Percentiles rank a stretch among this genome's conserved stretches.
phyloP scores from a whole-genome alignment of 345 rosid species.

The Excoecaria agallocha region DNA sequence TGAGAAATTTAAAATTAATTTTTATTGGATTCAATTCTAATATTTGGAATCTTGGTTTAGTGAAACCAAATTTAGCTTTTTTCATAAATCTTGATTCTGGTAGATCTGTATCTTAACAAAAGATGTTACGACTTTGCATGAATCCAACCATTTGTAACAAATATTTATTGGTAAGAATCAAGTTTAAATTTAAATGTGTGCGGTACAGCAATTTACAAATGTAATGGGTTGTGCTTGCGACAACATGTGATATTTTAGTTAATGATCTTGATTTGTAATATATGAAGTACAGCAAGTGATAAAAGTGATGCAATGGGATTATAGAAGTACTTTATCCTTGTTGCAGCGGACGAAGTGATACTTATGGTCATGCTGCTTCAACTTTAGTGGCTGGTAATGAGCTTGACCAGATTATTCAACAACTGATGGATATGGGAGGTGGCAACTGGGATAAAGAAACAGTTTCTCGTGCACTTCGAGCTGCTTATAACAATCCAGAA shows the following conservation, averaged over 20 bases:
- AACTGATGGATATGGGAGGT: conserved; percentile 93
- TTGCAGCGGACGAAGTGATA: conserved; percentile 61
- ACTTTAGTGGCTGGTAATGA: conserved; percentile 67
- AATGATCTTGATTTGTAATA: not conserved
- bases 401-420: conserved; percentile 75
- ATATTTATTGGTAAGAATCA: not conserved
- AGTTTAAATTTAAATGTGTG: too few relatives aligned
- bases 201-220: too few relatives aligned
- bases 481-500: conserved; percentile 97
- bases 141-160: not conserved
- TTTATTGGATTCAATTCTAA: not conserved
- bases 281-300: not conserved
- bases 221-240: not conserved
- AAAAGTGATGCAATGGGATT: not conserved
- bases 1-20: not conserved
- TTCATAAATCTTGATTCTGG: not conserved
- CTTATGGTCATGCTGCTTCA: conserved; percentile 86
- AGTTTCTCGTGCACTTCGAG: conserved; percentile 89
- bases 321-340: conserved; percentile 8
- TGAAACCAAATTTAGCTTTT: not conserved
- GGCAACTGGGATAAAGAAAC: conserved; percentile 97
- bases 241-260: not conserved
- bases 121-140: not conserved
- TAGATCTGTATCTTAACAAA: not conserved
- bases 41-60: not conserved